phyloP scores from a whole-genome alignment of 441 rosid genomes.

The Euphorbia schlechtendalii region DNA sequence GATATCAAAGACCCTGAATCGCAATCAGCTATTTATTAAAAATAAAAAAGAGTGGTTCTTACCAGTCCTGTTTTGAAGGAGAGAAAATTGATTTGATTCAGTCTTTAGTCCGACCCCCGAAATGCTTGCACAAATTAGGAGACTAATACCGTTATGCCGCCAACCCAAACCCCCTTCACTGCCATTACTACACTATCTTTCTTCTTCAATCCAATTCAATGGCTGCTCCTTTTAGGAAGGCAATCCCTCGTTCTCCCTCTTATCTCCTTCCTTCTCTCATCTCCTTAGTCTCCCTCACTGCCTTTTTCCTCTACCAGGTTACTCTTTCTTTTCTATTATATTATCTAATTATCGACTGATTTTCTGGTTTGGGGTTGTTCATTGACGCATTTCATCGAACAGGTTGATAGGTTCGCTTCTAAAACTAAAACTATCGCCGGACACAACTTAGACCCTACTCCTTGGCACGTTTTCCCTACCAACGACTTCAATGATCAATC shows the following conservation, averaged over 20 bases:
- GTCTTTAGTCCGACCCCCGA: neutral
- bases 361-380: neutral
- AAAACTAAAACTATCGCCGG: conserved; percentile 66
- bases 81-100: neutral
- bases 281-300: conserved; percentile 46
- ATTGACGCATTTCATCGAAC: conserved; percentile 18
- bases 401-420: conserved; percentile 53
- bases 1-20: too few species aligned
- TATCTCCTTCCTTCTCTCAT: conserved; percentile 39
- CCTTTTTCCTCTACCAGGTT: conserved; percentile 63
- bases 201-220: neutral
- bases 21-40: too few species aligned
- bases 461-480: conserved; percentile 78
- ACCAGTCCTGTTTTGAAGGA: too few species aligned
- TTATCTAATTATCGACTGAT: too few species aligned
- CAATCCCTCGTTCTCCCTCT: conserved; percentile 39
- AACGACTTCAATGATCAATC: conserved; percentile 42
- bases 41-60: too few species aligned
- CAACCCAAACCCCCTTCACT: neutral
- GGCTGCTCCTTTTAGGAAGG: conserved; percentile 29
- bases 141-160: neutral
- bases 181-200: neutral
- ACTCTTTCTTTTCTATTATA: neutral
- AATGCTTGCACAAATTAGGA: too few species aligned
- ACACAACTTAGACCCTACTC: conserved; percentile 83